Evolutionary conservation across 805 yeast genomes (phyloP).

Genomic region (Cyberlindnera xishuangbannaensis): DNA sequence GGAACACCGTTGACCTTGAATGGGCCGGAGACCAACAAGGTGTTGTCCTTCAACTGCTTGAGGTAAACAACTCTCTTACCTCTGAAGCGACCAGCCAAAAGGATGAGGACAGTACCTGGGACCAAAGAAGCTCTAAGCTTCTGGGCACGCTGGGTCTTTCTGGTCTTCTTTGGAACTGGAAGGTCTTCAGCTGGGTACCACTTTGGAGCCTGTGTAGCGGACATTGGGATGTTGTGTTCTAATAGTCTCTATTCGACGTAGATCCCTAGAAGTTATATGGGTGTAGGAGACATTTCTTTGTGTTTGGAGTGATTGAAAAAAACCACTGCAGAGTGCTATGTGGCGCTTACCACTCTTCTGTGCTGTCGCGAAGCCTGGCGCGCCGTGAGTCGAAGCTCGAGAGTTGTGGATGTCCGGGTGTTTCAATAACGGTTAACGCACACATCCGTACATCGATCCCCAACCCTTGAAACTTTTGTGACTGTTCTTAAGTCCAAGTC

Average conservation of each 20-base stretch:
- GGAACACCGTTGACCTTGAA: conserved; percentile 99
- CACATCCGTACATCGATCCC: not conserved
- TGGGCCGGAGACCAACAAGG: conserved; percentile 96
- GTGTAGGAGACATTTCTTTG: too few relatives aligned
- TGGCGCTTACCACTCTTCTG: conserved; percentile 8
- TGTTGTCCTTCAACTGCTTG: conserved; percentile 97
- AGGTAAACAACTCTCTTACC: conserved; percentile 99
- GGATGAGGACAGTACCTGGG: conserved; percentile 96
- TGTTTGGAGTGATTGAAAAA: not conserved
- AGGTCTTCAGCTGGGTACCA: conserved; percentile 93
- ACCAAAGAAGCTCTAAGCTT: conserved; percentile 92
- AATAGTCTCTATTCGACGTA: not conserved
- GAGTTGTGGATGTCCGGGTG: conserved; percentile 10
- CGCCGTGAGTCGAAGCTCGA: too few relatives aligned
- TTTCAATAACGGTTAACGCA: conserved; percentile 3
- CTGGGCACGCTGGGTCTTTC: conserved; percentile 91
- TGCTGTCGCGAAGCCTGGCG: too few relatives aligned
- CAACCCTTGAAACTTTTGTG: not conserved
- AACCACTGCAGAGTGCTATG: not conserved
- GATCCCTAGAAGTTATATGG: too few relatives aligned
- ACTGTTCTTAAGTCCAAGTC: not conserved
- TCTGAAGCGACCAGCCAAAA: conserved; percentile 99
- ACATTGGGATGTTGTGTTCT: conserved; percentile 2
- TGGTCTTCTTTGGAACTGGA: conserved; percentile 80
- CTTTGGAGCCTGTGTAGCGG: conserved; percentile 57